Conservation (phyloP, 495 filamentous ascomycete genomes). For the Mytilinidion resinicola region DNA sequence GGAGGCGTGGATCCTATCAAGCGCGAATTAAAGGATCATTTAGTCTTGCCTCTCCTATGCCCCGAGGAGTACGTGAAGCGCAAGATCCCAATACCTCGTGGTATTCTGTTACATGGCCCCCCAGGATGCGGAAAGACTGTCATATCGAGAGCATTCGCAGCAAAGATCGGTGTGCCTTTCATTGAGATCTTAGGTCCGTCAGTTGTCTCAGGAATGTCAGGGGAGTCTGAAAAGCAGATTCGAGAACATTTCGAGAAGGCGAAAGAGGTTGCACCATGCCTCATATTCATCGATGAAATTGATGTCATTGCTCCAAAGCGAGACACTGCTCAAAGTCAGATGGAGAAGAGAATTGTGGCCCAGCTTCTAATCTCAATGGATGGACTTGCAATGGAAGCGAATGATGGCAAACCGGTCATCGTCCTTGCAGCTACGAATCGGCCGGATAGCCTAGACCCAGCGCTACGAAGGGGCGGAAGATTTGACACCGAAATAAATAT, state of each 20-base stretch:
- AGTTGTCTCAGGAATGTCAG: slow-evolving; percentile 88
- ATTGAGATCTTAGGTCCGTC: slow-evolving; percentile 85
- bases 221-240: slow-evolving; percentile 91
- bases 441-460: slow-evolving; percentile 83
- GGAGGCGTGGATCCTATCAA: slow-evolving; percentile 81
- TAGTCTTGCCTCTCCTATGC: slow-evolving; percentile 70
- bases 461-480: slow-evolving; percentile 74
- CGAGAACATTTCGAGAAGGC: slow-evolving; percentile 89
- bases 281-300: slow-evolving; percentile 95
- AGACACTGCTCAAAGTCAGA: slow-evolving; percentile 89
- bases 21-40: slow-evolving; percentile 65
- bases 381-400: slow-evolving; percentile 65
- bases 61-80: slow-evolving; percentile 55
- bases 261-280: slow-evolving; percentile 76
- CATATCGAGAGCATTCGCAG: slow-evolving; percentile 85
- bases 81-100: slow-evolving; percentile 68
- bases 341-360: slow-evolving; percentile 94
- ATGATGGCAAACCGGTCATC: slow-evolving; percentile 83
- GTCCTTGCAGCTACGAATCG: slow-evolving; percentile 91
- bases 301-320: slow-evolving; percentile 93
- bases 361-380: slow-evolving; percentile 76
- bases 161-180: slow-evolving; percentile 76
- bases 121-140: slow-evolving; percentile 95
- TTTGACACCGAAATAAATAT: slow-evolving; percentile 94
- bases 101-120: slow-evolving; percentile 84